These are phyloP conservation scores for Kazachstania martiniae DNA, from an alignment of 805 yeast species.

Conservation along the genomic window DNA sequence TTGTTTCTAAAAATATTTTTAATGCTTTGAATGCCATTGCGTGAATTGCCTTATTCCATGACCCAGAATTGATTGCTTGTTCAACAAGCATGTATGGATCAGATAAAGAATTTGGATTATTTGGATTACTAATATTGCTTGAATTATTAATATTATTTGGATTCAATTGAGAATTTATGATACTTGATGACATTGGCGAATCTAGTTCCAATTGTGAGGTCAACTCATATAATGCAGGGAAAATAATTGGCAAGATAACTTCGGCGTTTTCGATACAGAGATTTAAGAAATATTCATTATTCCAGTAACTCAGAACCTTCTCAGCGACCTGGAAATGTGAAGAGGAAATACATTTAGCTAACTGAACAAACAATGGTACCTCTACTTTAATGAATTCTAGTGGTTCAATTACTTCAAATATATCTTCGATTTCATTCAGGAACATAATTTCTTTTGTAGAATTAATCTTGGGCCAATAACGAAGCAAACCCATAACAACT, in stretches of 20 bases:
- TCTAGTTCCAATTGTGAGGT: slow-evolving; percentile 36
- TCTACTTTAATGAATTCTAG: slow-evolving; percentile 83
- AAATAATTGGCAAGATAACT: slow-evolving; percentile 83
- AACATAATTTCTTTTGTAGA: slow-evolving; percentile 95
- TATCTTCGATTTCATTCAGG: slow-evolving; percentile 90
- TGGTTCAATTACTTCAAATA: slow-evolving; percentile 92
- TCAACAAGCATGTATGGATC: slow-evolving; percentile 30
- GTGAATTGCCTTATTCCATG: slow-evolving; percentile 92
- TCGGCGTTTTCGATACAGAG: slow-evolving; percentile 88
- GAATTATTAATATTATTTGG: slow-evolving; percentile 2
- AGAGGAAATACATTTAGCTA: slow-evolving; percentile 85
- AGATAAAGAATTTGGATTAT: too few species aligned
- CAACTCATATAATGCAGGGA: slow-evolving; percentile 80
- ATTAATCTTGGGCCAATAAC: slow-evolving; percentile 95
- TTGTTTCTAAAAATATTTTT: slow-evolving; percentile 85
- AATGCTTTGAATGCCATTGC: slow-evolving; percentile 84
- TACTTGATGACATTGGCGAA: slow-evolving; percentile 7
- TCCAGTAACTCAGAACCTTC: slow-evolving; percentile 88
- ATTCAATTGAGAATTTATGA: too few species aligned
- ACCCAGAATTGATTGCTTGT: slow-evolving; percentile 38
- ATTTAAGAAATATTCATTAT: slow-evolving; percentile 85
- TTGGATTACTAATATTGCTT: slow-evolving; percentile 1
- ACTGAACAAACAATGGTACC: slow-evolving; percentile 86
- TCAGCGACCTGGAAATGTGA: slow-evolving; percentile 97
- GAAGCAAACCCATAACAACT: slow-evolving; percentile 84